These are phyloP conservation scores for Luvunga scandens DNA, from an alignment of 345 rosid species.

Conservation along the genomic window DNA sequence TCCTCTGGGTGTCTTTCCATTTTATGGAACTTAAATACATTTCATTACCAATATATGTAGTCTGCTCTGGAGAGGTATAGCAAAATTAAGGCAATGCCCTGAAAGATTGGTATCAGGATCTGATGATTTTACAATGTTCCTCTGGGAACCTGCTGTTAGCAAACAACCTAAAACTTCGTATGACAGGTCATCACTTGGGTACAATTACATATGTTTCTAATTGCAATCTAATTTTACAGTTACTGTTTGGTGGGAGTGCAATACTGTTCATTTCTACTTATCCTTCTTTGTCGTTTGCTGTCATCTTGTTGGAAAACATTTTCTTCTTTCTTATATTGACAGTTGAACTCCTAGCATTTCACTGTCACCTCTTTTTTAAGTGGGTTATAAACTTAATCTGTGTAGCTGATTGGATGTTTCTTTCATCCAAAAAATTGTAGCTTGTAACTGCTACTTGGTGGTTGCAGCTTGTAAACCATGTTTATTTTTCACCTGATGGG, in stretches of 20 bases:
- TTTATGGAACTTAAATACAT: background rate
- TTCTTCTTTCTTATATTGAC: background rate
- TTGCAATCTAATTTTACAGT: conserved; percentile 1
- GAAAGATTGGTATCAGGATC: conserved; percentile 96
- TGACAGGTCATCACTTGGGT: conserved; percentile 95
- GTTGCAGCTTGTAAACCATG: conserved; percentile 90
- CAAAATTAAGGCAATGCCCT: conserved; percentile 74
- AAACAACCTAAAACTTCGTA: conserved; percentile 74
- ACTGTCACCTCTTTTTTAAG: background rate
- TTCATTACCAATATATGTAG: conserved; percentile 27
- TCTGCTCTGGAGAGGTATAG: conserved; percentile 82
- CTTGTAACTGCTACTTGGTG: conserved; percentile 14
- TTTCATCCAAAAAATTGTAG: background rate
- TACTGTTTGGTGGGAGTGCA: background rate
- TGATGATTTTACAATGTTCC: conserved; percentile 94
- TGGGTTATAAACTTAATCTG: background rate
- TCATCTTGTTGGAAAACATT: background rate
- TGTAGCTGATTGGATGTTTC: background rate
- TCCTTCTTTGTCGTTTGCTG: background rate
- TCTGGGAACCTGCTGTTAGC: conserved; percentile 87
- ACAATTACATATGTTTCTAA: background rate
- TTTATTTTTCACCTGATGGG: conserved; percentile 93
- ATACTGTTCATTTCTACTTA: background rate
- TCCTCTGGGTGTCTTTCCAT: background rate
- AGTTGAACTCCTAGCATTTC: background rate